These are phyloP conservation scores for Bolboschoenoplectus hybrid DNA, from an alignment of 202 grass and related monocot species.

Conservation along the genomic window DNA sequence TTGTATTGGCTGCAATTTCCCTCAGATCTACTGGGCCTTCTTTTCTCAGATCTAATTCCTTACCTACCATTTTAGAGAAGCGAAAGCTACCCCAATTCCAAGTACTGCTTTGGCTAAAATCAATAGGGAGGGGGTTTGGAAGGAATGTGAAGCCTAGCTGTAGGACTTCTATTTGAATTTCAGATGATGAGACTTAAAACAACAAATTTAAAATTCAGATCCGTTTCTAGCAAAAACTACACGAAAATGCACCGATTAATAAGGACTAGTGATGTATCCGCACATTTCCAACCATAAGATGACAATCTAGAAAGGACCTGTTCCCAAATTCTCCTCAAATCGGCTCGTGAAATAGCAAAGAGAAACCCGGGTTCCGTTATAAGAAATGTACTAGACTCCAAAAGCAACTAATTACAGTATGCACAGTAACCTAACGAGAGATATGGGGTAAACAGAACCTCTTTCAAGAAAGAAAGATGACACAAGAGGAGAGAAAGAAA, in stretches of 20 bases:
- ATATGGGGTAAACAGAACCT: background rate
- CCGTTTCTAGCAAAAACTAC: background rate
- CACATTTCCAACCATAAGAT: background rate
- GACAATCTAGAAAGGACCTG: background rate
- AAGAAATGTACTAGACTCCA: constrained; percentile 17
- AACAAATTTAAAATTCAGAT: constrained; percentile 16
- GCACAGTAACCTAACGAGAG: constrained; percentile 23
- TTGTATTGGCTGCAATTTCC: constrained; percentile 78
- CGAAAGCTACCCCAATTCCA: background rate
- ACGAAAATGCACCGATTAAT: background rate
- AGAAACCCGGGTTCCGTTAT: background rate
- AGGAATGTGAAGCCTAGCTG: background rate
- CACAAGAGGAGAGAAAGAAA: constrained; percentile 33
- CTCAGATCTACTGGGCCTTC: constrained; percentile 68
- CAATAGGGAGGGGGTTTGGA: background rate
- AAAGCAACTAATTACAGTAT: constrained; percentile 26
- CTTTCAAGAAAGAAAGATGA: constrained; percentile 18
- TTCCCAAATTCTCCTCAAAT: constrained; percentile 17
- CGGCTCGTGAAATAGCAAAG: background rate
- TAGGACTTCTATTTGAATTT: background rate
- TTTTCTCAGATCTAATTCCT: constrained; percentile 61
- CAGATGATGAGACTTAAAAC: background rate
- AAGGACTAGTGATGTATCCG: background rate
- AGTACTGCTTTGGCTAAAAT: background rate
- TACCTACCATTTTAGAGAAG: constrained; percentile 66